phyloP scores from a whole-genome alignment of 257 asterid genomes.

The Echites panduratus region DNA sequence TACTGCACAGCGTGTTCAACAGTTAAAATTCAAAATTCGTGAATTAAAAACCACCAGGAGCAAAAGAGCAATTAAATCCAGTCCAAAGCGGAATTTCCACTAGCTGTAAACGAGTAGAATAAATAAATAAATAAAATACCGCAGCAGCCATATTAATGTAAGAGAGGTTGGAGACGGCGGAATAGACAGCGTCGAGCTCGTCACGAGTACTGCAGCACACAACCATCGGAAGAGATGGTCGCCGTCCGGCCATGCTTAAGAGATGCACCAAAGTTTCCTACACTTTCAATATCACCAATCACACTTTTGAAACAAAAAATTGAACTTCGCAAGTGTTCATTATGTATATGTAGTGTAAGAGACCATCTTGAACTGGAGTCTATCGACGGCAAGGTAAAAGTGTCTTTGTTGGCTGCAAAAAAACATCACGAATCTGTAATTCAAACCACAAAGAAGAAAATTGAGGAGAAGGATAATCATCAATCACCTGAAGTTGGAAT shows the following conservation, averaged over 20 bases:
- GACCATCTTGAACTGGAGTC: conserved; percentile 86
- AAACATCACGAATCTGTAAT: neutral
- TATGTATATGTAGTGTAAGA: neutral
- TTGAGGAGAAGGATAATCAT: neutral
- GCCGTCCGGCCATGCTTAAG: conserved; percentile 73
- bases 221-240: conserved; percentile 64
- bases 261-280: conserved; percentile 78
- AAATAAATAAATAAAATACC: conserved; percentile 23
- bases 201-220: conserved; percentile 88
- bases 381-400: conserved; percentile 91
- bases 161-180: conserved; percentile 51
- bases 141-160: conserved; percentile 47
- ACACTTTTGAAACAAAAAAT: neutral
- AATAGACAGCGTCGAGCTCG: conserved; percentile 81
- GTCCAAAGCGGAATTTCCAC: neutral
- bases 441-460: neutral
- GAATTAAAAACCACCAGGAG: neutral
- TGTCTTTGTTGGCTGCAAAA: conserved; percentile 76
- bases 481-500: conserved; percentile 37
- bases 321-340: conserved; percentile 1
- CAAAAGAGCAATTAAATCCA: neutral
- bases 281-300: conserved; percentile 2
- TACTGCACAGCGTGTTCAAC: conserved; percentile 34
- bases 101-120: too few relatives aligned
- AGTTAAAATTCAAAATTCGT: neutral